These are phyloP conservation scores for Aspergillus novoparasiticus DNA, from an alignment of 2,329 filamentous ascomycete genomes.

Conservation along the genomic window DNA sequence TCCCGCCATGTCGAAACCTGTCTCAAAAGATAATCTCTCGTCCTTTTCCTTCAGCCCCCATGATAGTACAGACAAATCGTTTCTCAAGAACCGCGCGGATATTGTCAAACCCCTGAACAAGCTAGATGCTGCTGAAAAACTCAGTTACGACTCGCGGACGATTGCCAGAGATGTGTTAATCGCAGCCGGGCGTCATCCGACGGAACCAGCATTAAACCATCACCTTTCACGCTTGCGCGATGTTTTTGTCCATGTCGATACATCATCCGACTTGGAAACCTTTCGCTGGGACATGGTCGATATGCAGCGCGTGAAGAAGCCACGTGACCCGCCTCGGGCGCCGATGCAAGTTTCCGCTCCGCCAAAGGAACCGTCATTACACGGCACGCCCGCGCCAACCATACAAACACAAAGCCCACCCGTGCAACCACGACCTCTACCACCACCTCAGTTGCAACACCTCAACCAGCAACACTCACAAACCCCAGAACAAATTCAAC, in stretches of 20 bases:
- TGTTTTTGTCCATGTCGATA: conserved; percentile 46
- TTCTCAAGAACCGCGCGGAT: conserved; percentile 34
- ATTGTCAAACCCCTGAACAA: conserved; percentile 49
- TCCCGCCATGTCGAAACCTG: neutral
- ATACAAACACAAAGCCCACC: neutral
- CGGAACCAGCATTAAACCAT: conserved; percentile 60
- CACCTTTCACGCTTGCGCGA: conserved; percentile 56
- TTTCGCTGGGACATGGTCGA: conserved; percentile 66
- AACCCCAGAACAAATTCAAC: neutral
- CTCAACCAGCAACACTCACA: neutral
- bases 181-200: conserved; percentile 63
- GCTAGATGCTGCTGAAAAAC: conserved; percentile 45
- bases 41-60: conserved; percentile 14
- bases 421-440: neutral
- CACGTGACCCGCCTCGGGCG: conserved; percentile 17
- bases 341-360: neutral
- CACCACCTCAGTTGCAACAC: neutral
- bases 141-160: conserved; percentile 61
- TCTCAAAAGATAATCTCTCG: conserved; percentile 4
- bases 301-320: neutral
- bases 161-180: conserved; percentile 67
- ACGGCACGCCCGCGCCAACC: neutral
- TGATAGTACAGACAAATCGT: conserved; percentile 15
- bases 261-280: conserved; percentile 56
- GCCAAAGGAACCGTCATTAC: neutral